A percentile compares a stretch with the other conserved stretches of the same genome.
Conservation (phyloP, 139 green algal species). For the Protoeuglena noctilucae region DNA sequence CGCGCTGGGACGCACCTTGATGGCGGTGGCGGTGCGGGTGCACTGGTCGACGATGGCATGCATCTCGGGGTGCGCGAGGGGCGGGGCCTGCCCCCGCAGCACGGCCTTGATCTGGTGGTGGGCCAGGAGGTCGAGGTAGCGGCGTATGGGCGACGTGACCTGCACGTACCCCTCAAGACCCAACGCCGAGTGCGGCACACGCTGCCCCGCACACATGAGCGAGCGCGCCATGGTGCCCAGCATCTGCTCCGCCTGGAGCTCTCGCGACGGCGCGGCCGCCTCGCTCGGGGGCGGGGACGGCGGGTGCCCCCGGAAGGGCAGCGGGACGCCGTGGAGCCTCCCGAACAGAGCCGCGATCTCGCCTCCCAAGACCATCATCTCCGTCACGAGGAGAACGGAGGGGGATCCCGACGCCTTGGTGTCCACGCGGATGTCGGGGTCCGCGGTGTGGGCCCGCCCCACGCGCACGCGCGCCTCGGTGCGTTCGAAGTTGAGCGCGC, state of each 20-base stretch:
- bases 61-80: conserved; percentile 18
- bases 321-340: conserved; percentile 23
- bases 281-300: conserved; percentile 12
- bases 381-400: conserved; percentile 30
- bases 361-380: conserved; percentile 82
- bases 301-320: conserved; percentile 54
- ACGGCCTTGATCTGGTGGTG: conserved; percentile 58
- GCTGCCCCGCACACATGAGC: conserved; percentile 8
- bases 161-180: conserved; percentile 61
- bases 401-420: background rate
- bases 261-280: conserved; percentile 15
- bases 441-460: conserved; percentile 4
- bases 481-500: conserved; percentile 38
- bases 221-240: background rate
- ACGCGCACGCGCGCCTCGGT: conserved; percentile 32
- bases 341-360: conserved; percentile 38
- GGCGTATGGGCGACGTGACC: conserved; percentile 56
- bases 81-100: no score
- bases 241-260: background rate
- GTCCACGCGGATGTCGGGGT: conserved; percentile 3
- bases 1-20: no score
- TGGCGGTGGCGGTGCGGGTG: no score
- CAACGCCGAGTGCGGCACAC: conserved; percentile 39
- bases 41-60: conserved; percentile 6
- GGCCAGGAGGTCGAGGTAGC: conserved; percentile 56